These are phyloP conservation scores for Crepidotus sp. DNA, from an alignment of 1,284 basidiomycete species.

Conservation along the genomic window DNA sequence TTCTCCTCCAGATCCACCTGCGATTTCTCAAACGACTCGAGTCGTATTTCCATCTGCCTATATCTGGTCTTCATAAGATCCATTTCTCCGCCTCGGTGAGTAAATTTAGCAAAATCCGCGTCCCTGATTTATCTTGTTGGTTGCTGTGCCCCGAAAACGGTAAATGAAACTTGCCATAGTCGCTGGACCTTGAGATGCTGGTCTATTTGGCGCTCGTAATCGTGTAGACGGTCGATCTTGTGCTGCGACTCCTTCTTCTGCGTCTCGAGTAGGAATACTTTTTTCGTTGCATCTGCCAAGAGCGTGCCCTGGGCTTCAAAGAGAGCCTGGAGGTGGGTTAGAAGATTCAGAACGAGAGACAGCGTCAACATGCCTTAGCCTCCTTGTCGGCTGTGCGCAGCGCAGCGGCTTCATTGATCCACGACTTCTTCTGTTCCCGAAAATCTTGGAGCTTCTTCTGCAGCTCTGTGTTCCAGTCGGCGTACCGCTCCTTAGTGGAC, in stretches of 20 bases:
- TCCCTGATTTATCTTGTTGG: conserved; percentile 39
- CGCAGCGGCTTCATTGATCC: conserved; percentile 51
- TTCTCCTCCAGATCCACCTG: conserved; percentile 44
- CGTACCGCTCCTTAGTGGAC: conserved; percentile 56
- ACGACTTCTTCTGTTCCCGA: conserved; percentile 59
- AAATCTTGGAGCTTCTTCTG: conserved; percentile 58
- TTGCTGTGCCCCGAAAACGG: neutral
- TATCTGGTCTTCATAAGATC: conserved; percentile 45
- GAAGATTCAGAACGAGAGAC: neutral
- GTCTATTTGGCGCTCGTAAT: conserved; percentile 68
- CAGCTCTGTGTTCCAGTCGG: conserved; percentile 64
- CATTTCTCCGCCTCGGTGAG: conserved; percentile 52
- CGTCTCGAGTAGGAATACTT: conserved; percentile 56
- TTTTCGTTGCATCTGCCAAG: conserved; percentile 49
- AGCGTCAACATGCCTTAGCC: conserved; percentile 37
- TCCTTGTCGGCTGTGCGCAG: conserved; percentile 61
- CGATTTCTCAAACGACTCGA: conserved; percentile 47
- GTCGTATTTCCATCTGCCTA: conserved; percentile 53
- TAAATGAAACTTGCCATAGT: conserved; percentile 45
- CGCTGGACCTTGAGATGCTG: conserved; percentile 61
- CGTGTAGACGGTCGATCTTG: conserved; percentile 61
- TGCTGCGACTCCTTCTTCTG: conserved; percentile 61
- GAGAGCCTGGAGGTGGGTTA: conserved; percentile 40
- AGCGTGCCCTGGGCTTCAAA: conserved; percentile 61
- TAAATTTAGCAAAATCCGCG: conserved; percentile 60